Percentiles rank a stretch among this genome's conserved stretches.
phyloP scores from a whole-genome alignment of 176 grass and related monocot genomes.

The Carex scoparia region DNA sequence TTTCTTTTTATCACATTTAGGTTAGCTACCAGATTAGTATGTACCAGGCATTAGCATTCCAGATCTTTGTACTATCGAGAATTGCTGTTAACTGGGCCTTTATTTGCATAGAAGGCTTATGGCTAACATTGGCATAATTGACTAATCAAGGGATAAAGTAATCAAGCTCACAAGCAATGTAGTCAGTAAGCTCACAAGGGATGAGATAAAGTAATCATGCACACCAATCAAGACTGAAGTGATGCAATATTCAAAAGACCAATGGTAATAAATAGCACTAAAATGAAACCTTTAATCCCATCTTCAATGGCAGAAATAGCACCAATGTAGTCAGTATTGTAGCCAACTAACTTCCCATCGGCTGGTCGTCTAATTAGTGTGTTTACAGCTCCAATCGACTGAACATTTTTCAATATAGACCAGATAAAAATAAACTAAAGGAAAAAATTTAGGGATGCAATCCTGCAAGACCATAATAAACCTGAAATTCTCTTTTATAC shows the following conservation, averaged over 20 bases:
- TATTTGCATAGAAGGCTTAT: neutral
- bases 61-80: neutral
- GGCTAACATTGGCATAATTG: neutral
- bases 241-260: slow-evolving; percentile 4
- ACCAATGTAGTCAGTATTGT: slow-evolving; percentile 96
- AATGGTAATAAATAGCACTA: slow-evolving; percentile 1
- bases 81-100: neutral
- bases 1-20: neutral
- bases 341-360: slow-evolving; percentile 82
- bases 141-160: neutral
- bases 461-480: neutral
- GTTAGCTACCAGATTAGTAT: neutral
- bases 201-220: neutral
- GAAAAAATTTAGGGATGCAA: neutral
- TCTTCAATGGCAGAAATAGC: slow-evolving; percentile 98
- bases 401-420: slow-evolving; percentile 28
- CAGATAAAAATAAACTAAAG: slow-evolving; percentile 25
- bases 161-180: neutral
- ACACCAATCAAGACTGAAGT: neutral
- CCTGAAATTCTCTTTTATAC: neutral
- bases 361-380: slow-evolving; percentile 58
- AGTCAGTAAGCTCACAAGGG: too few relatives aligned
- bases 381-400: slow-evolving; percentile 97
- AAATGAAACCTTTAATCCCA: slow-evolving; percentile 70
- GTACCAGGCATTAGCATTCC: neutral